Evolutionary conservation across 108 stramenopile species (phyloP), one percentile per base, ranked within the genome.

Genomic region (Skeletonema marinoi): DNA sequence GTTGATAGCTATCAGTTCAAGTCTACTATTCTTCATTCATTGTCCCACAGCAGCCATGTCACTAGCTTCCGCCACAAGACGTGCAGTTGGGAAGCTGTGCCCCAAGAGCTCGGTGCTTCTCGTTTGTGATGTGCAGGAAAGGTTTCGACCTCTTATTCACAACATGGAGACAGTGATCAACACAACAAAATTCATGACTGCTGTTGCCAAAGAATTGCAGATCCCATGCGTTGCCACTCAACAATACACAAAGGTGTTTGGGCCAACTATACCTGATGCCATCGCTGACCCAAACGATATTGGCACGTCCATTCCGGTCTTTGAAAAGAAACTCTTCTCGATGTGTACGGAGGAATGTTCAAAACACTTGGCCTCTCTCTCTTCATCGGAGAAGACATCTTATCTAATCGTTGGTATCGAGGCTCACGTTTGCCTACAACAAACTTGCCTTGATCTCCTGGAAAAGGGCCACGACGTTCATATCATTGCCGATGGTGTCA

Each of bases 221-320:
- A 80, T 98, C 58, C 98, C 97, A 7, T 79, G 92, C 36, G 85
- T 98, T n/a, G 86, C 81, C 31, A 98, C 98, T 6, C 96, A 99
- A 70, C 99, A 99, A 78, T 97, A 98, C 75, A 94, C 95, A 13
- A 98, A 98, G 71, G 98, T 97, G 6, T 96, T 97, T 81, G 95
- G 96, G 2, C 71, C 81, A 16, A 97, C 97, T 6, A 82, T 95
- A 14, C 31, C 80, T 19, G 92, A 95, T 10, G 80, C 82, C 30
- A 87, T 93, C 75, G 85, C 88, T 9, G 76, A 87, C 71, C 80
- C 86, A n/a, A 66, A 61, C 32, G 87, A 88, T 48, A 36, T 88
- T 29, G 80, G 63, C 41, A 66, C 69, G 17, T 67, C 73, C 5
- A 74, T 70, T 25, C 80, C 80, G 6, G 72, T 82, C 4, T 98